Evolutionary conservation across 176 grass and related monocot species (phyloP), one percentile per base, ranked within the genome.

Genomic region (Rhipidocladum racemiflorum): DNA sequence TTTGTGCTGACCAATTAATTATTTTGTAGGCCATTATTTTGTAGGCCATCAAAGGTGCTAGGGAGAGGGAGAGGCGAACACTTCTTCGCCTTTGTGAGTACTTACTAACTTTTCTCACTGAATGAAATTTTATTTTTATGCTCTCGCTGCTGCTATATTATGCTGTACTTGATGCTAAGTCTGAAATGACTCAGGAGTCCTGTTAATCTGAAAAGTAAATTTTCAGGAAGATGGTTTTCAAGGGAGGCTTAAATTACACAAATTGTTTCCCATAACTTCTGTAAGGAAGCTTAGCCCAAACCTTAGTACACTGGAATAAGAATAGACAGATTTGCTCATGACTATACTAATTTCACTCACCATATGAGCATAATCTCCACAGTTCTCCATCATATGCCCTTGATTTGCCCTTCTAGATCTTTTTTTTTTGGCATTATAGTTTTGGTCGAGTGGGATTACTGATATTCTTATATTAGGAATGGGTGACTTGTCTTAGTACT

Each of bases 71-170:
- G 20, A 68, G 92, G 29, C 88, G 95, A 25, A 91, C 90, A 18
- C 95, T 98, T 86, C 77, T 98, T 91, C 95, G 88, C 67, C 61
- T 94, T 94, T 27, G 95, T 98, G 68, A 94, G 92, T 38, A 51
- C 50, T 76, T 49, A 21, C 12, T 55, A 28, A 57, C 36, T 81
- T 69, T 49, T 71, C 20, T 16, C 44, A 43, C 51, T 77, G 27
- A 72, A 62, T 71, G 35, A 17, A 36, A 39, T 75, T 81, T 76
- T 59, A 18, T 49, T 87, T 65, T 36, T 7, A n/a, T 74, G 42
- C 18, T 23, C 43, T 50, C 84, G 15, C 6, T 32, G 12, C 9
- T 83, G 3, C 20, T 85, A 20, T 35, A 16, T 43, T 43, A 44
- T 65, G 65, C 20, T 79, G 50, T 67, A 44, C 0, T 10, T 50